These are phyloP conservation scores for Gossypium schwendimanii DNA, from an alignment of 441 rosid genomes.

Conservation along the genomic window DNA sequence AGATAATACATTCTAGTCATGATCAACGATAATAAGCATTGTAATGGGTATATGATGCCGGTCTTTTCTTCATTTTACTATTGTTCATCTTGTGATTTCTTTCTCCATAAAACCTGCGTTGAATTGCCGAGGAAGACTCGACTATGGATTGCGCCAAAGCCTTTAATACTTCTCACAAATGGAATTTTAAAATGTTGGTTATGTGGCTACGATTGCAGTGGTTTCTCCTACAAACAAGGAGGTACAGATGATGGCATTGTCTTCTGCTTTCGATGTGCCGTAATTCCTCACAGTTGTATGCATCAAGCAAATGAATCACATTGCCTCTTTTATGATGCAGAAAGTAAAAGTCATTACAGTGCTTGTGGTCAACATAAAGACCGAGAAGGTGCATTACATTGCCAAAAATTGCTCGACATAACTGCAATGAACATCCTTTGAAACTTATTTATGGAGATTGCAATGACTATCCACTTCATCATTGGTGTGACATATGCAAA, in stretches of 20 bases:
- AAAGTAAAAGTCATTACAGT: neutral
- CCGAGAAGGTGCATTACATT: too few species aligned
- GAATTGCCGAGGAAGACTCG: neutral
- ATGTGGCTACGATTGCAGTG: neutral
- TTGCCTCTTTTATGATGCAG: neutral
- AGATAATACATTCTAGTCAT: too few species aligned
- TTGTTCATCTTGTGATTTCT: too few species aligned
- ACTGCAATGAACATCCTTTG: too few species aligned
- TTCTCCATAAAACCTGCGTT: too few species aligned
- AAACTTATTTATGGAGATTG: neutral
- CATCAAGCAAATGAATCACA: slow-evolving; percentile 5
- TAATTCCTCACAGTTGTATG: neutral
- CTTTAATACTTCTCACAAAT: neutral
- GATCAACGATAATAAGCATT: neutral
- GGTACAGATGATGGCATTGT: too few species aligned
- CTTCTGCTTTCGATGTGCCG: slow-evolving; percentile 15
- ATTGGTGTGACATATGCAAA: slow-evolving; percentile 22
- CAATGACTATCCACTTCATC: neutral
- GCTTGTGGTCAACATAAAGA: neutral
- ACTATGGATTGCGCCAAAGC: too few species aligned
- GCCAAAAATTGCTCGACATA: too few species aligned
- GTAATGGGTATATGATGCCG: neutral
- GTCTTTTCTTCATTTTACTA: neutral
- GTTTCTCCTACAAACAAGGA: slow-evolving; percentile 3
- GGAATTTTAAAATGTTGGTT: neutral